Conservation (phyloP, 2,329 filamentous ascomycete species). For the Zarea fungicola region DNA sequence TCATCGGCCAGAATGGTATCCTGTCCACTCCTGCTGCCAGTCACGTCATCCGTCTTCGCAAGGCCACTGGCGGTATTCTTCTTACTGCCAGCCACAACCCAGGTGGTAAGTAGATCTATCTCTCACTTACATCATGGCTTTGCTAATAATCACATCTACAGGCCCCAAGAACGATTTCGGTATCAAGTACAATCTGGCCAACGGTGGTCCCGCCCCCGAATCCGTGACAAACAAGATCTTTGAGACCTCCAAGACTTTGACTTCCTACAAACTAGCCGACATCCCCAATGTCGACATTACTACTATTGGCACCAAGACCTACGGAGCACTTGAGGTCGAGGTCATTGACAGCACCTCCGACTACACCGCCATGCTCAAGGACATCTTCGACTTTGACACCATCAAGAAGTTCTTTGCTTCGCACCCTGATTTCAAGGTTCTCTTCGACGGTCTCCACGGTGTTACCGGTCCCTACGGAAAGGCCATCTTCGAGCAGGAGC, state of each 20-base stretch:
- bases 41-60: constrained; percentile 89
- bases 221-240: constrained; percentile 98
- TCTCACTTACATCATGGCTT: neutral
- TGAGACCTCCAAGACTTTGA: constrained; percentile 82
- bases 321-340: constrained; percentile 86
- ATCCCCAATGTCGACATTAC: constrained; percentile 82
- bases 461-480: constrained; percentile 94
- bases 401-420: constrained; percentile 89
- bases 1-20: constrained; percentile 95
- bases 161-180: constrained; percentile 93
- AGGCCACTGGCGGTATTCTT: constrained; percentile 93
- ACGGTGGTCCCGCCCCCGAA: constrained; percentile 93
- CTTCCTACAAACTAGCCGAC: constrained; percentile 85
- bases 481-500: constrained; percentile 91
- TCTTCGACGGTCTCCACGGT: constrained; percentile 91
- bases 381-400: constrained; percentile 95
- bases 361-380: constrained; percentile 93
- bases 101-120: constrained; percentile 61
- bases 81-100: constrained; percentile 98
- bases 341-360: constrained; percentile 89
- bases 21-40: constrained; percentile 94
- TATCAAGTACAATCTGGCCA: constrained; percentile 99
- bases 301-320: constrained; percentile 76
- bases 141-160: constrained; percentile 30
- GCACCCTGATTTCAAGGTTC: constrained; percentile 89